A percentile compares a stretch with the other conserved stretches of the same genome.
These are phyloP conservation scores for Geoglossum cookeanum DNA, from an alignment of 2,329 filamentous ascomycete species.

Conservation along the genomic window DNA sequence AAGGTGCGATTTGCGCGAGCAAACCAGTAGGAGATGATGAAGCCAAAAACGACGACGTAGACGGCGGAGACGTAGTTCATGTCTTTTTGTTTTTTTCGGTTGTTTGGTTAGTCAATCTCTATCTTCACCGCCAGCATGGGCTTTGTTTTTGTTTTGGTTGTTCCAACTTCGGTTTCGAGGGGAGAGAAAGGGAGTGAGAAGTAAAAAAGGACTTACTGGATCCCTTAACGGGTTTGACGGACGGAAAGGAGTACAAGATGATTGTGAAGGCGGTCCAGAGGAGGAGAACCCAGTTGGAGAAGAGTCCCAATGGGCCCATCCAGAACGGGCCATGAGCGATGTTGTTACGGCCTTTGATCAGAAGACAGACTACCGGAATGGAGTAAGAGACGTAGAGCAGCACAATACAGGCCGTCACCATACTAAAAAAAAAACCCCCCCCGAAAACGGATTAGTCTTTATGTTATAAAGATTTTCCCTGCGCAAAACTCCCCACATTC, in stretches of 20 bases:
- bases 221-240: slow-evolving; percentile 18
- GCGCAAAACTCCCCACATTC: too few relatives aligned
- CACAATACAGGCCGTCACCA: slow-evolving; percentile 27
- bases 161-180: neutral
- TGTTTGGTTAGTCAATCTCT: neutral
- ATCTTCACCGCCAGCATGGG: too few relatives aligned
- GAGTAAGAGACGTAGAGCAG: slow-evolving; percentile 29
- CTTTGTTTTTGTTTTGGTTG: too few relatives aligned
- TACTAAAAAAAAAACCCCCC: slow-evolving; percentile 12
- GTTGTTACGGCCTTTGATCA: slow-evolving; percentile 25
- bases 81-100: slow-evolving; percentile 9
- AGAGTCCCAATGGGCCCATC: slow-evolving; percentile 24
- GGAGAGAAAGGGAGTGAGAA: neutral
- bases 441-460: too few relatives aligned
- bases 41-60: slow-evolving; percentile 17
- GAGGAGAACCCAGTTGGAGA: slow-evolving; percentile 26
- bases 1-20: slow-evolving; percentile 13
- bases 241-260: slow-evolving; percentile 28
- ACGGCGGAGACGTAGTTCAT: slow-evolving; percentile 27
- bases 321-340: slow-evolving; percentile 29
- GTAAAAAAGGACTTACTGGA: slow-evolving; percentile 16
- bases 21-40: slow-evolving; percentile 16
- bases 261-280: slow-evolving; percentile 30
- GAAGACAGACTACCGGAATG: slow-evolving; percentile 27
- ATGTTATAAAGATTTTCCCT: too few relatives aligned